A percentile compares a stretch with the other conserved stretches of the same genome.
These are phyloP conservation scores for Racocetra persica DNA, from an alignment of 371 early-diverging fungal genomes.

Conservation along the genomic window DNA sequence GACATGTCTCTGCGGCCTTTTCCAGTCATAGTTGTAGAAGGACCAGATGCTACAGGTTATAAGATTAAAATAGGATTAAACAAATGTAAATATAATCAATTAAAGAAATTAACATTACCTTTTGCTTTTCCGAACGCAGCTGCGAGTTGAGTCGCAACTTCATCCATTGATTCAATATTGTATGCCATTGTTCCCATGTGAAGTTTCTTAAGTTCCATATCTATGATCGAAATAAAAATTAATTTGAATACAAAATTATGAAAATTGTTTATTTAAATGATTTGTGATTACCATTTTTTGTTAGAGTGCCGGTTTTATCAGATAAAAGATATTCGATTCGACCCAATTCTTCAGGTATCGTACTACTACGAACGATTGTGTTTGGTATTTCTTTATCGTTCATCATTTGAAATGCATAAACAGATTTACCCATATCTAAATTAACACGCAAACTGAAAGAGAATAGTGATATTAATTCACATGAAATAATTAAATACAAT, in stretches of 20 bases:
- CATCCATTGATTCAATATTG: slow-evolving; percentile 89
- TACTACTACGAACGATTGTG: slow-evolving; percentile 94
- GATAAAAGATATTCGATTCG: slow-evolving; percentile 96
- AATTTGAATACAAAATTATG: not conserved
- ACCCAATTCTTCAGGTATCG: slow-evolving; percentile 99
- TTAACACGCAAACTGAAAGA: slow-evolving; percentile 87
- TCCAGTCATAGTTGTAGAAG: not conserved
- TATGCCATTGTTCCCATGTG: slow-evolving; percentile 98
- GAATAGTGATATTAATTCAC: not conserved
- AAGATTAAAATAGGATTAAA: not conserved
- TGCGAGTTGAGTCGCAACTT: slow-evolving; percentile 73
- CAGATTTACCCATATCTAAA: slow-evolving; percentile 96
- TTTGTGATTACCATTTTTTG: slow-evolving; percentile 85
- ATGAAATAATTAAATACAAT: no score
- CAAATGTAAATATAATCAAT: not conserved
- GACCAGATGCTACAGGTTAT: not conserved
- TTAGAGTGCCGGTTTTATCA: slow-evolving; percentile 99
- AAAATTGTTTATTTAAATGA: not conserved
- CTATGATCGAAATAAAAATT: slow-evolving; percentile 51
- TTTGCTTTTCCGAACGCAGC: slow-evolving; percentile 60
- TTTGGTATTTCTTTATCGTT: slow-evolving; percentile 80
- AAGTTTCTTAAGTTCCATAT: slow-evolving; percentile 98
- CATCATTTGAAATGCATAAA: slow-evolving; percentile 89
- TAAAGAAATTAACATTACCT: not conserved
- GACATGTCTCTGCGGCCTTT: slow-evolving; percentile 79